Evolutionary conservation across 148 eudicot species (phyloP).

Genomic region (Nepenthes gracilis): DNA sequence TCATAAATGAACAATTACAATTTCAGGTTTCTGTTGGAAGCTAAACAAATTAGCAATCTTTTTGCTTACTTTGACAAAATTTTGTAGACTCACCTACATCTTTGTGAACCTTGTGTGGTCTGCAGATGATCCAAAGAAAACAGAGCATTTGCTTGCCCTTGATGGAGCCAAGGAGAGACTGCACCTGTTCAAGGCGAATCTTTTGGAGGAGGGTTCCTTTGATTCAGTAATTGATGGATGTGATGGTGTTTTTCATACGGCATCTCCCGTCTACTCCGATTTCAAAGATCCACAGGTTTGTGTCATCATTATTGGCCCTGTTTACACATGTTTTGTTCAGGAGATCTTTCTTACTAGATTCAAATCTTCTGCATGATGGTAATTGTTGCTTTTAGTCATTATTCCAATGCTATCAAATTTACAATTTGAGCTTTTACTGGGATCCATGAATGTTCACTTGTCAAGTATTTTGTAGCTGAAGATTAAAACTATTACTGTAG

Average conservation of each 20-base stretch:
- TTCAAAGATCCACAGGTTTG: conserved; percentile 11
- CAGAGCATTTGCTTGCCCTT: conserved; percentile 11
- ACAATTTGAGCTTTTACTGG: too few relatives aligned
- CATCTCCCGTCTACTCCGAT: conserved; percentile 16
- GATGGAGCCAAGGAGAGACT: conserved; percentile 21
- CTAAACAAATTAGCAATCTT: too few relatives aligned
- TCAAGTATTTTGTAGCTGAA: too few relatives aligned
- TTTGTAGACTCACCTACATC: background rate
- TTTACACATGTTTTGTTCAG: background rate
- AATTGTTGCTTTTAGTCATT: too few relatives aligned
- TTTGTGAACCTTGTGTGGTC: background rate
- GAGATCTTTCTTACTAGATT: too few relatives aligned
- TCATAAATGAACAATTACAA: too few relatives aligned
- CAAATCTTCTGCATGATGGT: too few relatives aligned
- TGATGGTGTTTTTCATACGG: conserved; percentile 35
- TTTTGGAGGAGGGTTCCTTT: conserved; percentile 23
- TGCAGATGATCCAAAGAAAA: conserved; percentile 13
- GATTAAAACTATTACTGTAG: too few relatives aligned
- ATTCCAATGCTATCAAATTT: too few relatives aligned
- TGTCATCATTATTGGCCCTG: background rate
- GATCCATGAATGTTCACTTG: too few relatives aligned
- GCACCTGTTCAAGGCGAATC: conserved; percentile 13
- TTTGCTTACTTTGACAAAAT: too few relatives aligned
- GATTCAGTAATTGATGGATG: conserved; percentile 34
- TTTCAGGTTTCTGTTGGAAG: too few relatives aligned